These are phyloP conservation scores for Tolypocladium guangdongense DNA, from an alignment of 2,329 filamentous ascomycete species.

Conservation along the genomic window DNA sequence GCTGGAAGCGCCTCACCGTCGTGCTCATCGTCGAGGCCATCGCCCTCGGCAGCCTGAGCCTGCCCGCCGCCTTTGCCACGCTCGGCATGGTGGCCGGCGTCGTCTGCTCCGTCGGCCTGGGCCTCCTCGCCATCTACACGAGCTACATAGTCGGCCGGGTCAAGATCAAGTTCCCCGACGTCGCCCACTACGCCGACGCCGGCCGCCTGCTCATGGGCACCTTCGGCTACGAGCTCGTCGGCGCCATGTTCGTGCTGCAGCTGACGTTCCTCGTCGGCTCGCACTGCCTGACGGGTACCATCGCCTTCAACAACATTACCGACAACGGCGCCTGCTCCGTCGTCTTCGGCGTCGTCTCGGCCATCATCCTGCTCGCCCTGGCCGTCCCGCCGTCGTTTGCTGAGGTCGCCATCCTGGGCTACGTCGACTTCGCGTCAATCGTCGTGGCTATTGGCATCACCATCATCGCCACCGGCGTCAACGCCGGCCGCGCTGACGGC, in stretches of 20 bases:
- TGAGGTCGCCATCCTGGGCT: conserved; percentile 37
- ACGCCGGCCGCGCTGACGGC: conserved; percentile 17
- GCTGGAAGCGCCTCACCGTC: conserved; percentile 45
- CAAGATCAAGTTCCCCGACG: conserved; percentile 40
- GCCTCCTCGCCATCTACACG: conserved; percentile 36
- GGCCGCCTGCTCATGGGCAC: conserved; percentile 50
- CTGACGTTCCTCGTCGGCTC: conserved; percentile 60
- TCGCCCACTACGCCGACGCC: conserved; percentile 58
- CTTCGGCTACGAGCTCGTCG: conserved; percentile 51
- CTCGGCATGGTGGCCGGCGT: conserved; percentile 43
- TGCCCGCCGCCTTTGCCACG: conserved; percentile 39
- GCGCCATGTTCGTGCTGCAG: conserved; percentile 50
- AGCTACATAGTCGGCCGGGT: conserved; percentile 35
- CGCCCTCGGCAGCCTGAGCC: conserved; percentile 39
- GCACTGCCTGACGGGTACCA: conserved; percentile 60
- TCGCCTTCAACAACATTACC: conserved; percentile 56
- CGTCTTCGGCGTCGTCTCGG: conserved; percentile 33
- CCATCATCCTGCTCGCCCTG: conserved; percentile 32
- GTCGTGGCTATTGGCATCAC: conserved; percentile 52
- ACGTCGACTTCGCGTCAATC: conserved; percentile 51
- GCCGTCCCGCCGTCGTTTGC: conserved; percentile 37
- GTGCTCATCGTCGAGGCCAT: conserved; percentile 47
- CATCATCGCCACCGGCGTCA: conserved; percentile 53
- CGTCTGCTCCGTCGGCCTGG: conserved; percentile 29
- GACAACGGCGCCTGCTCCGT: conserved; percentile 38